Conservation (phyloP, 257 asterid genomes). For the Gynochthodes officinalis region DNA sequence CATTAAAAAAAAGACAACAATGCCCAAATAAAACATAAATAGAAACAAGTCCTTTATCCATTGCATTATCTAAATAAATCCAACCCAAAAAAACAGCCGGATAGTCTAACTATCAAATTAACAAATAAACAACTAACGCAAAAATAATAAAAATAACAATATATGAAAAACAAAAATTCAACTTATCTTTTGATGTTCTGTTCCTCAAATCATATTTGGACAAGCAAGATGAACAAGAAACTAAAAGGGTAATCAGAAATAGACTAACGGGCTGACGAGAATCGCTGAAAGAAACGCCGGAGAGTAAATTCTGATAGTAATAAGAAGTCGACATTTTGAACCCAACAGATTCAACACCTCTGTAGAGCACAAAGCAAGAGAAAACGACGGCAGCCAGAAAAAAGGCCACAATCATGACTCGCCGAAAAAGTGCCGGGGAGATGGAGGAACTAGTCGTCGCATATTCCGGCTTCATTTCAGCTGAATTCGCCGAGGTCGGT, state of each 20-base stretch:
- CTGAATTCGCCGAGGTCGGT: not conserved
- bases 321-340: conserved; percentile 16
- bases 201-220: not conserved
- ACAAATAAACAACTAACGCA: not conserved
- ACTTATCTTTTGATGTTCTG: not conserved
- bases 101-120: not conserved
- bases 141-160: too few relatives aligned
- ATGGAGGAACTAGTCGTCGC: not conserved
- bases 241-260: not conserved
- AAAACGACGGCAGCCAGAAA: conserved; percentile 20
- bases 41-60: too few relatives aligned
- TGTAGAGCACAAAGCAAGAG: conserved; percentile 29
- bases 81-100: not conserved
- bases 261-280: conserved; percentile 16
- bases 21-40: not conserved
- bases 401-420: not conserved
- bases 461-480: conserved; percentile 1
- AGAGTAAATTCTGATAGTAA: conserved; percentile 1
- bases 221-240: not conserved
- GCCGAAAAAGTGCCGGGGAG: conserved; percentile 4
- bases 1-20: too few relatives aligned
- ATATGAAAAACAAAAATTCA: not conserved
- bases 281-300: not conserved
- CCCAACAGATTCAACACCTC: conserved; percentile 24
- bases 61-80: not conserved